Conservation (phyloP, 768 basidiomycete species). For the Paxillus rubicundulus region DNA sequence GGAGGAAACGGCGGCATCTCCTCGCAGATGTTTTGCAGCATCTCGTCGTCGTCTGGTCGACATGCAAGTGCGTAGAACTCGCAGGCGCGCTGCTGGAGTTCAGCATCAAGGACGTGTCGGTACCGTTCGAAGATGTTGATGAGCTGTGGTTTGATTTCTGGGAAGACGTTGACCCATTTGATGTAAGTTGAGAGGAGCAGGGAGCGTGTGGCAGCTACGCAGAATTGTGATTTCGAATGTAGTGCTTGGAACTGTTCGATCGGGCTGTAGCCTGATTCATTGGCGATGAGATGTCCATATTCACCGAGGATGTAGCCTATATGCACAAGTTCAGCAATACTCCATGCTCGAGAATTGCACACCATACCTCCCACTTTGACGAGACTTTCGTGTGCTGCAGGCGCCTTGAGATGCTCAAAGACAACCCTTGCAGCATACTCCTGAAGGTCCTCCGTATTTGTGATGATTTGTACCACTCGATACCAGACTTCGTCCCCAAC, state of each 20-base stretch:
- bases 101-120: slow-evolving; percentile 94
- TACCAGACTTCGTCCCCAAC: slow-evolving; percentile 99
- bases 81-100: slow-evolving; percentile 97
- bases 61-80: slow-evolving; percentile 90
- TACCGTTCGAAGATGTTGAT: slow-evolving; percentile 95
- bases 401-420: slow-evolving; percentile 83
- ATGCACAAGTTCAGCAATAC: slow-evolving; percentile 9
- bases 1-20: slow-evolving; percentile 99
- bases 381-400: slow-evolving; percentile 86
- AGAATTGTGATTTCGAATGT: slow-evolving; percentile 94
- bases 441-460: slow-evolving; percentile 97
- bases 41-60: slow-evolving; percentile 84
- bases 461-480: slow-evolving; percentile 96
- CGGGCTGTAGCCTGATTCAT: slow-evolving; percentile 90
- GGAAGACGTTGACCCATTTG: slow-evolving; percentile 99
- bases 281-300: slow-evolving; percentile 97
- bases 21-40: slow-evolving; percentile 92
- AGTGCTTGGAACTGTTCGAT: slow-evolving; percentile 90
- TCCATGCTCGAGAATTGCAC: not conserved
- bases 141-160: slow-evolving; percentile 94
- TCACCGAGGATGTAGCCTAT: slow-evolving; percentile 95
- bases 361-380: slow-evolving; percentile 90
- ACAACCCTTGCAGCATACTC: slow-evolving; percentile 93
- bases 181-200: slow-evolving; percentile 95
- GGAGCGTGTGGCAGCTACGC: slow-evolving; percentile 86